Evolutionary conservation across 2,329 filamentous ascomycete species (phyloP), one percentile per base, ranked within the genome.

Genomic region (Exserohilum turcica): DNA sequence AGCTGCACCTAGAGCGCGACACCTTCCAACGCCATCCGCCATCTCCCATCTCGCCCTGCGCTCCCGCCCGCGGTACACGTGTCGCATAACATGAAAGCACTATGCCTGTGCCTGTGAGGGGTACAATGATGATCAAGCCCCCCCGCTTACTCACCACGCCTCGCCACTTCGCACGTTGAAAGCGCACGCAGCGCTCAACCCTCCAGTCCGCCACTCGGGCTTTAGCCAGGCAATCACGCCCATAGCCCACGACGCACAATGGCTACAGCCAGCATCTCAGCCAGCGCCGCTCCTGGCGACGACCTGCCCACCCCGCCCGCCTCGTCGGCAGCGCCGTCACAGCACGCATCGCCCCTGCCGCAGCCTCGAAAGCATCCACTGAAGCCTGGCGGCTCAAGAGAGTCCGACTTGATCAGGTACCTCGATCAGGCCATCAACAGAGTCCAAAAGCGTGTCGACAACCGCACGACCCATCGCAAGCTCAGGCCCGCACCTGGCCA

Each of bases 401-500:
- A 88, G 66, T 80, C 78, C 31, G 75, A 78, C 5, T 78, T 86
- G 56, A 84, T 86, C 48, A 78, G 80, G 49, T 81, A 84, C 65
- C 75, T 86, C 12, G 84, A 87, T 57, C 75, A 77, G 38, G 76
- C 75, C 12, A 72, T 86, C 16, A 66, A 63, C 28, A 44, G 48
- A 2, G 53, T 72, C 8, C 66, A 71, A 37, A 66, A 66, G 48
- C 61, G 64, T 12, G 65, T 66, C 5, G 67, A 69, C 19, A 72
- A 71, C 15, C 60, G 70, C n/a, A 49, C 59, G 10, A 67, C 66
- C 6, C 61, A 82, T 78, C 59, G 75, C 78, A 57, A 82, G 68
- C 80, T 79, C 18, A 83, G 82, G 69, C 56, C 48, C n/a, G 50
- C 56, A 15, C 48, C 54, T 5, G 70, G 70, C 24, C 69, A 73